Evolutionary conservation across 352 stramenopile genomes (phyloP).

Genomic region (Globisporangium takayamanum): DNA sequence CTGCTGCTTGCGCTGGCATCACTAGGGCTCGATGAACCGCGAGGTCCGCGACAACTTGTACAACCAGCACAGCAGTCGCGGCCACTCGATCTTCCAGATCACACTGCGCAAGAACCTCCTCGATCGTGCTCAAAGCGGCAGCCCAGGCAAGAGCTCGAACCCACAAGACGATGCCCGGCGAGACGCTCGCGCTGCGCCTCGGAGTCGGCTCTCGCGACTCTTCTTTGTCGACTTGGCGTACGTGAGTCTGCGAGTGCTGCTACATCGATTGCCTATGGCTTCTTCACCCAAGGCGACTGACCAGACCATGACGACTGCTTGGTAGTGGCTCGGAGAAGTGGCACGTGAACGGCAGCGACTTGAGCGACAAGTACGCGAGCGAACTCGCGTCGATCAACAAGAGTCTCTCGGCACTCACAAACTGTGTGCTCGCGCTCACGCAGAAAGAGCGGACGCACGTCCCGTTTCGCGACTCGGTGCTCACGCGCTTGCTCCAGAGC

Average conservation of each 20-base stretch:
- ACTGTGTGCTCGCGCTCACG: slow-evolving; percentile 64
- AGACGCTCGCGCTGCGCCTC: slow-evolving; percentile 5
- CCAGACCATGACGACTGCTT: neutral
- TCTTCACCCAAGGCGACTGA: slow-evolving; percentile 1
- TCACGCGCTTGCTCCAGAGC: slow-evolving; percentile 63
- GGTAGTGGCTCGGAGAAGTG: slow-evolving; percentile 63
- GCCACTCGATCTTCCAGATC: slow-evolving; percentile 71
- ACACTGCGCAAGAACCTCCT: slow-evolving; percentile 38
- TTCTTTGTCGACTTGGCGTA: slow-evolving; percentile 79
- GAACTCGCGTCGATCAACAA: slow-evolving; percentile 71
- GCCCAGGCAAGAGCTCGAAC: neutral
- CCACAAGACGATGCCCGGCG: slow-evolving; percentile 2
- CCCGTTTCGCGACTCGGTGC: slow-evolving; percentile 60
- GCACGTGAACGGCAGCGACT: slow-evolving; percentile 45
- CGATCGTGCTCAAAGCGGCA: neutral
- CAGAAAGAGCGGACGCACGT: slow-evolving; percentile 48
- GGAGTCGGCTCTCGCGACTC: slow-evolving; percentile 42
- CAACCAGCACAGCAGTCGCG: slow-evolving; percentile 62
- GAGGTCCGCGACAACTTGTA: slow-evolving; percentile 71
- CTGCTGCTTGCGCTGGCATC: neutral
- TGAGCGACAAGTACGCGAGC: slow-evolving; percentile 54
- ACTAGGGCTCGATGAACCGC: slow-evolving; percentile 50
- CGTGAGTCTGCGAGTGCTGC: neutral
- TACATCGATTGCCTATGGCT: neutral
- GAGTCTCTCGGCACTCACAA: slow-evolving; percentile 64